Evolutionary conservation across 2,329 filamentous ascomycete species (phyloP), one percentile per base, ranked within the genome.

Genomic region (Sarocladium oryzae): DNA sequence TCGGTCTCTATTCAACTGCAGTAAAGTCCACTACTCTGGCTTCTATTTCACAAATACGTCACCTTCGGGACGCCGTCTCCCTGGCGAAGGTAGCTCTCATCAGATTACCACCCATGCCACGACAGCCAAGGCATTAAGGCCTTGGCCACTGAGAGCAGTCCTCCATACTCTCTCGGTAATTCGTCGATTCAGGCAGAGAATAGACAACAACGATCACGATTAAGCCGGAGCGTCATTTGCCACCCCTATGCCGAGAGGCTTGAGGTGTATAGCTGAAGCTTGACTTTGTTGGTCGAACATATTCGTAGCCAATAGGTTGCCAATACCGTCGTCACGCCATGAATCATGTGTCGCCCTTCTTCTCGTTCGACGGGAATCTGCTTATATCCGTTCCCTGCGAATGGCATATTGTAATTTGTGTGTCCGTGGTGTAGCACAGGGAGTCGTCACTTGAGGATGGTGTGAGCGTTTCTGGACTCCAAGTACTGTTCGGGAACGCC

Each of bases 161-260:
- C 70, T 64, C 77, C 69, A 78, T 89, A 84, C 85, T 77, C 75
- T 80, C 79, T 89, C 88, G 87, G 89, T 93, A 86, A 76, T 77
- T 78, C 78, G 84, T 86, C 81, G 77, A 71, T 69, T 58, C 54
- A 79, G 88, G 89, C 90, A 86, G 76, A 95, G 80, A 95, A 69
- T 67, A 81, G 79, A 68, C 55, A 62, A 53, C 56, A 55, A 57
- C 63, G 86, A 89, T 89, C 88, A 85, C 89, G 86, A 95, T 93
- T 96, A 96, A 96, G 91, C 91, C 90, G 91, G 91, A 95, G 90
- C 88, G 82, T 81, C 84, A 85, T 84, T 83, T 91, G 85, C 80
- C 88, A 84, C 82, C 79, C 82, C 77, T 76, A 75, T 72, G 72
- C 81, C 75, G 88, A 95, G 73, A 95, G 87, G 81, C 76, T 68